Conservation (phyloP, 768 basidiomycete species). For the Naganishia friedmannii region DNA sequence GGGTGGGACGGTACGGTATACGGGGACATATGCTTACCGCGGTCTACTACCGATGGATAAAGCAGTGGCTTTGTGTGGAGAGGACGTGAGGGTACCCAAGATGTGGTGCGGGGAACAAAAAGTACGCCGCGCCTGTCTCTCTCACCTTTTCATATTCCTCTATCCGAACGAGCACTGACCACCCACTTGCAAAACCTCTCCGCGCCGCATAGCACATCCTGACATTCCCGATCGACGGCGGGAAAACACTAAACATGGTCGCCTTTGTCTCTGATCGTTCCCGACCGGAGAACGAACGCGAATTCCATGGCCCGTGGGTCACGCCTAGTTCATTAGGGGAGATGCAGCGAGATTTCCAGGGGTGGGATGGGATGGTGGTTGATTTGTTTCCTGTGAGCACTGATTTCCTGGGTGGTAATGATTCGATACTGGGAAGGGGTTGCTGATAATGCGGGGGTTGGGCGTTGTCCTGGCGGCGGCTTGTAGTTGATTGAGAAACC, state of each 20-base stretch:
- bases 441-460: too few relatives aligned
- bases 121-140: neutral
- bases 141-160: neutral
- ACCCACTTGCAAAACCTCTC: neutral
- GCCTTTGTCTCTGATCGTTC: slow-evolving; percentile 24
- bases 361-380: slow-evolving; percentile 14
- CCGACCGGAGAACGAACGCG: neutral
- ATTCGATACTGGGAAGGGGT: too few relatives aligned
- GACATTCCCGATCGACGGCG: slow-evolving; percentile 17
- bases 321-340: slow-evolving; percentile 3
- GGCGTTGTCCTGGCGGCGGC: too few relatives aligned
- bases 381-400: slow-evolving; percentile 1
- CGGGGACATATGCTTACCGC: slow-evolving; percentile 15
- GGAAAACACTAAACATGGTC: slow-evolving; percentile 7
- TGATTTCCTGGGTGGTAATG: too few relatives aligned
- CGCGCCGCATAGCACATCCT: slow-evolving; percentile 3
- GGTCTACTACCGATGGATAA: slow-evolving; percentile 13
- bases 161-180: neutral
- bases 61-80: slow-evolving; percentile 5
- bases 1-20: slow-evolving; percentile 6
- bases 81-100: slow-evolving; percentile 7
- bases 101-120: slow-evolving; percentile 17
- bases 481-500: slow-evolving; percentile 20
- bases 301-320: slow-evolving; percentile 11
- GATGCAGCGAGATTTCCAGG: slow-evolving; percentile 17